Conservation (phyloP, 352 stramenopile species). For the Globisporangium takayamanum region DNA sequence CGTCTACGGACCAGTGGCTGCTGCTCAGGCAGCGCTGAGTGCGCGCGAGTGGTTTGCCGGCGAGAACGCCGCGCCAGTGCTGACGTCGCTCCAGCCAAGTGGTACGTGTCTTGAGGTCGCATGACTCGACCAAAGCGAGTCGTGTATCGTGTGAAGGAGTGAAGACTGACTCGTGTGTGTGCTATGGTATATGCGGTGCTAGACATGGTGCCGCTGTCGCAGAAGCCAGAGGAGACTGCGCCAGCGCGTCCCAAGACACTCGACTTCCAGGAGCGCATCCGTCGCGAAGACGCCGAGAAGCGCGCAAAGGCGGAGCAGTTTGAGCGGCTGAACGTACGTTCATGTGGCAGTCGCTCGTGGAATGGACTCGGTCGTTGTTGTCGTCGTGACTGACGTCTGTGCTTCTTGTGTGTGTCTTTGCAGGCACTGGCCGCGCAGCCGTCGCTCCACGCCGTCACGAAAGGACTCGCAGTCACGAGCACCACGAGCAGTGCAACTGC, state of each 20-base stretch:
- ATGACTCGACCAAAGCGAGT: neutral
- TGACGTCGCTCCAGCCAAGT: constrained; percentile 46
- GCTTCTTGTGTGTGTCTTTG: constrained; percentile 3
- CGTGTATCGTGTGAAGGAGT: neutral
- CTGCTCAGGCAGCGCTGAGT: constrained; percentile 23
- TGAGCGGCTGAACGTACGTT: constrained; percentile 59
- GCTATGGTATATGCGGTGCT: constrained; percentile 1
- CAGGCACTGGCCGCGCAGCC: constrained; percentile 62
- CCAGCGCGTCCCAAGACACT: constrained; percentile 49
- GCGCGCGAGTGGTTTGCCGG: constrained; percentile 49
- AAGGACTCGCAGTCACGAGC: constrained; percentile 12
- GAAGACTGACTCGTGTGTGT: constrained; percentile 3
- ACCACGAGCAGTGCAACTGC: constrained; percentile 3
- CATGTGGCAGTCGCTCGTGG: neutral
- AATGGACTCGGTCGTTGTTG: neutral
- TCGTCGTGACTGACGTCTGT: neutral
- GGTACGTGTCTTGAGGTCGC: constrained; percentile 20
- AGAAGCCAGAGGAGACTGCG: constrained; percentile 36
- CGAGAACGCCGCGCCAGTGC: constrained; percentile 27
- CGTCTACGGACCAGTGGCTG: constrained; percentile 41
- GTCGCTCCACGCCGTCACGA: constrained; percentile 53
- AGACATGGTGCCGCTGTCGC: constrained; percentile 59
- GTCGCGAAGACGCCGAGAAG: constrained; percentile 60
- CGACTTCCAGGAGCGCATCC: constrained; percentile 55
- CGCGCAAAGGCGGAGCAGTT: constrained; percentile 54